phyloP scores from a whole-genome alignment of 208 protist genomes.

The Wallacemonas sp. region DNA sequence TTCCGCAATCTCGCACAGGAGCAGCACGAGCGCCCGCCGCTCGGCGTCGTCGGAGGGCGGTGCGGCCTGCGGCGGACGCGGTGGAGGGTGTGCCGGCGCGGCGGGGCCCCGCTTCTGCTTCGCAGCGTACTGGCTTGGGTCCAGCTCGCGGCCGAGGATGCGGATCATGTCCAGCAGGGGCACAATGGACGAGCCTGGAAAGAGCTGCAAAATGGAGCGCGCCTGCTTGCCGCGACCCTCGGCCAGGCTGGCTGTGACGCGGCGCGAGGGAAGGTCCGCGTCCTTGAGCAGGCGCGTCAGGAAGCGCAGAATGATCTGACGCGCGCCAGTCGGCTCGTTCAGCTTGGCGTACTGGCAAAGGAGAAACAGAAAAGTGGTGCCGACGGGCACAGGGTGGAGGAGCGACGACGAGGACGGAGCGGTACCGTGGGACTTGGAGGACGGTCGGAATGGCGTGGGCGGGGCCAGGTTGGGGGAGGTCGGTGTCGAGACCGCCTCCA shows the following conservation, averaged over 20 bases:
- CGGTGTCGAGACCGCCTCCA: not conserved
- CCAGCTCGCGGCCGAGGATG: slow-evolving; percentile 40
- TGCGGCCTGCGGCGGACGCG: slow-evolving; percentile 19
- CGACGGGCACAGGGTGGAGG: slow-evolving; percentile 35
- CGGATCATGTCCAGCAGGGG: slow-evolving; percentile 70
- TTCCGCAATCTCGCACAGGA: slow-evolving; percentile 68
- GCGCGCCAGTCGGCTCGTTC: slow-evolving; percentile 55
- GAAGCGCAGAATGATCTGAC: slow-evolving; percentile 60
- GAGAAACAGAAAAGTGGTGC: slow-evolving; percentile 55
- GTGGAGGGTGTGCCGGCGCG: no score
- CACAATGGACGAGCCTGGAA: slow-evolving; percentile 44
- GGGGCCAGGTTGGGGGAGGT: not conserved
- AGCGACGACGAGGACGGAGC: not conserved
- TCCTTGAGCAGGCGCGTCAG: slow-evolving; percentile 50
- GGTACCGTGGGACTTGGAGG: not conserved
- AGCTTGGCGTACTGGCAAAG: slow-evolving; percentile 82
- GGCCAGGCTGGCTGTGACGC: slow-evolving; percentile 23
- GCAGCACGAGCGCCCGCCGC: slow-evolving; percentile 44
- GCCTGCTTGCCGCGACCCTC: slow-evolving; percentile 30
- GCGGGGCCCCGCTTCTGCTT: not conserved
- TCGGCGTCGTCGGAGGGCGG: slow-evolving; percentile 23
- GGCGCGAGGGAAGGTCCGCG: slow-evolving; percentile 45
- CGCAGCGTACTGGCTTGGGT: slow-evolving; percentile 21
- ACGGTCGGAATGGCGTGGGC: not conserved
- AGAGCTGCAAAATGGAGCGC: slow-evolving; percentile 67